These are phyloP conservation scores for Boletus sp. DNA, from an alignment of 768 basidiomycete species.

Conservation along the genomic window DNA sequence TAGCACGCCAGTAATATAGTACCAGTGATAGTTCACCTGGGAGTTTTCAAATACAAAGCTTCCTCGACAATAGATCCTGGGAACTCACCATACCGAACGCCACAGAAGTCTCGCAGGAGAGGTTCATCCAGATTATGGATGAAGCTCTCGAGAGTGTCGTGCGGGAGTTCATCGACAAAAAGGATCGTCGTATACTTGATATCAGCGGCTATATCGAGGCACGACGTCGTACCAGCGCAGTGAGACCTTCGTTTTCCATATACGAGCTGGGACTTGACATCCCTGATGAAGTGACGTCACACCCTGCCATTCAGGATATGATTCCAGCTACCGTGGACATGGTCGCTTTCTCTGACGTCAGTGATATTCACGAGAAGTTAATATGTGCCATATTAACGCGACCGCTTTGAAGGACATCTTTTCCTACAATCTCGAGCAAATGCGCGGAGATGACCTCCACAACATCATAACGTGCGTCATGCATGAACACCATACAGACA, in stretches of 20 bases:
- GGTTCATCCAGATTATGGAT: slow-evolving; percentile 40
- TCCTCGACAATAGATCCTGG: slow-evolving; percentile 13
- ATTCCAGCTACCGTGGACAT: slow-evolving; percentile 31
- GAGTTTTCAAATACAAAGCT: neutral
- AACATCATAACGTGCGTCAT: slow-evolving; percentile 53
- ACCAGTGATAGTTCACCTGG: too few species aligned
- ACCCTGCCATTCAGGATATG: slow-evolving; percentile 38
- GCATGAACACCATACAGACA: slow-evolving; percentile 35
- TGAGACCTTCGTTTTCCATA: slow-evolving; percentile 39
- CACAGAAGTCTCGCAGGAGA: slow-evolving; percentile 11
- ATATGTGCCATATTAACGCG: neutral
- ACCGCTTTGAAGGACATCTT: slow-evolving; percentile 24
- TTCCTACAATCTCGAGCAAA: slow-evolving; percentile 35
- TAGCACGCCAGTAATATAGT: slow-evolving; percentile 12
- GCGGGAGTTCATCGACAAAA: slow-evolving; percentile 42
- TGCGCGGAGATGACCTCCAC: slow-evolving; percentile 28
- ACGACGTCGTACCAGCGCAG: slow-evolving; percentile 42
- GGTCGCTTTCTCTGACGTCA: slow-evolving; percentile 37
- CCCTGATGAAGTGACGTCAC: slow-evolving; percentile 41
- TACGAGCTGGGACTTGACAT: slow-evolving; percentile 37
- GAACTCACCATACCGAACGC: slow-evolving; percentile 3
- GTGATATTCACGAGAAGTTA: neutral
- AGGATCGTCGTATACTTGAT: slow-evolving; percentile 30
- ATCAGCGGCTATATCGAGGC: slow-evolving; percentile 41
- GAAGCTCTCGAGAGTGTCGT: slow-evolving; percentile 39